These are phyloP conservation scores for Mycena polygramma DNA, from an alignment of 768 basidiomycete species.

Conservation along the genomic window DNA sequence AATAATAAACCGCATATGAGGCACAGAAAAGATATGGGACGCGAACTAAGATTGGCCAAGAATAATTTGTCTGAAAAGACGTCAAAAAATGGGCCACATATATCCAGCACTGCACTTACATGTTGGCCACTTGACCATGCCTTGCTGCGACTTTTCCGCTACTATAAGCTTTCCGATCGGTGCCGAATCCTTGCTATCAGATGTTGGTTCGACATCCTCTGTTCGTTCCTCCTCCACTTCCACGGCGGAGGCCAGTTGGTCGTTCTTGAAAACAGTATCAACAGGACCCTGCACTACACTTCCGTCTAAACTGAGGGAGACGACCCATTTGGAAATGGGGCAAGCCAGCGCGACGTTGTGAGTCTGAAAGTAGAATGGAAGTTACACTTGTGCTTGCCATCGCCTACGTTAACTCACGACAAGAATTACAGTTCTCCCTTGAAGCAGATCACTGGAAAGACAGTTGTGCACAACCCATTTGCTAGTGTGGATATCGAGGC, in stretches of 20 bases:
- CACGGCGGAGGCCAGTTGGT: background rate
- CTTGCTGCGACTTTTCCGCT: slow-evolving; percentile 20
- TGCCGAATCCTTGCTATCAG: slow-evolving; percentile 25
- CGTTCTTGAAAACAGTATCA: slow-evolving; percentile 47
- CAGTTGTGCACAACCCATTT: slow-evolving; percentile 65
- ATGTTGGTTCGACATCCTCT: slow-evolving; percentile 38
- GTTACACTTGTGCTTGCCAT: background rate
- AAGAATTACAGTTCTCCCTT: slow-evolving; percentile 58
- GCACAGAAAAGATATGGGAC: slow-evolving; percentile 48
- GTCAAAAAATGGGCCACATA: background rate
- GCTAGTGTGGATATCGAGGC: slow-evolving; percentile 66
- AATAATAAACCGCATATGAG: slow-evolving; percentile 40
- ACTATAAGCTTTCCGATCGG: slow-evolving; percentile 22
- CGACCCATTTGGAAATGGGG: slow-evolving; percentile 58
- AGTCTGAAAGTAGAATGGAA: slow-evolving; percentile 46
- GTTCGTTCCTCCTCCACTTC: slow-evolving; percentile 7
- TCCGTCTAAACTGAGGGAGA: slow-evolving; percentile 57
- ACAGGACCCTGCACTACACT: slow-evolving; percentile 56
- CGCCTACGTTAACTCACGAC: slow-evolving; percentile 45
- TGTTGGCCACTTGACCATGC: slow-evolving; percentile 43
- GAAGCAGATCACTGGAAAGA: slow-evolving; percentile 55
- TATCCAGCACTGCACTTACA: slow-evolving; percentile 45
- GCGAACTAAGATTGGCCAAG: slow-evolving; percentile 45
- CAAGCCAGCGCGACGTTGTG: slow-evolving; percentile 58
- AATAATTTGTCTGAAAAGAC: slow-evolving; percentile 50